Evolutionary conservation across 345 rosid species (phyloP).

Genomic region (Isatis tinctoria): DNA sequence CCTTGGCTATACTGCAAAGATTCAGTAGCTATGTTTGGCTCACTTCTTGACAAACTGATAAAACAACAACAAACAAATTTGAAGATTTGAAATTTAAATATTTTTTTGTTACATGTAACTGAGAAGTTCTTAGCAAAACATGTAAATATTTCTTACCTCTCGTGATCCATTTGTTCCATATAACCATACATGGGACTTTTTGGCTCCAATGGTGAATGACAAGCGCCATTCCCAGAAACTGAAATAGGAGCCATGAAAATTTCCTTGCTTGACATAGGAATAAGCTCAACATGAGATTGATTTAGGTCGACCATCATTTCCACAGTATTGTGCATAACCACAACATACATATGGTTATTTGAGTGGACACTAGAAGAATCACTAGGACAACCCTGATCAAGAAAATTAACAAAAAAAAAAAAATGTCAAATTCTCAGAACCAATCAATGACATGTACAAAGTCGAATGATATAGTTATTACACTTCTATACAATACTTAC

Average conservation of each 20-base stretch:
- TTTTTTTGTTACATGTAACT: not conserved
- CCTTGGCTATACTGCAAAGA: constrained; percentile 61
- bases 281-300: constrained; percentile 70
- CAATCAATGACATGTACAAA: not conserved
- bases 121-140: not conserved
- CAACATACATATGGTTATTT: constrained; percentile 75
- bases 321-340: constrained; percentile 53
- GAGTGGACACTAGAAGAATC: constrained; percentile 53
- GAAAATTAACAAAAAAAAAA: not conserved
- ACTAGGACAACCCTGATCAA: constrained; percentile 67
- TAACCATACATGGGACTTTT: constrained; percentile 62
- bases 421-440: not conserved
- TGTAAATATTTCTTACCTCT: not conserved
- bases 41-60: constrained; percentile 61
- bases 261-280: constrained; percentile 54
- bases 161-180: constrained; percentile 26
- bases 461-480: not conserved
- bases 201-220: constrained; percentile 72
- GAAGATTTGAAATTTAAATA: not conserved
- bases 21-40: constrained; percentile 61
- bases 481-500: constrained; percentile 41
- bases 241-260: constrained; percentile 61
- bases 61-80: not conserved
- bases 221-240: constrained; percentile 59
- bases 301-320: constrained; percentile 80